A percentile compares a stretch with the other conserved stretches of the same genome.
phyloP scores from a whole-genome alignment of 2,329 filamentous ascomycete species.

The Gaeumannomyces sp. region DNA sequence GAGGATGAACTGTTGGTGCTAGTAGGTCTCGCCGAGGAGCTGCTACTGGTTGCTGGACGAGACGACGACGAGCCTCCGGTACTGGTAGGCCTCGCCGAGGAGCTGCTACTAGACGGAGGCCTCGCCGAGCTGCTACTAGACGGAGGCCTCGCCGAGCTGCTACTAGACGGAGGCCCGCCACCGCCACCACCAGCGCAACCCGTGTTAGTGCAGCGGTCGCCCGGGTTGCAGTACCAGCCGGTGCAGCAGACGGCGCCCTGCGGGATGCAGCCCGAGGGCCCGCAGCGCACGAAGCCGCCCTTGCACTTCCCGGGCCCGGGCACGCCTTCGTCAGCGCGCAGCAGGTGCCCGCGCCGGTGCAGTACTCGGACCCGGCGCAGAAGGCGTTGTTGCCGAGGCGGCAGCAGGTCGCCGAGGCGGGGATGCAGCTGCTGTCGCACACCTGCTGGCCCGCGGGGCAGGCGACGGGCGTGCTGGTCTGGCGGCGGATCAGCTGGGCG shows the following conservation, averaged over 20 bases:
- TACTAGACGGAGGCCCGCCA: no score
- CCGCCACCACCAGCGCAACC: not conserved
- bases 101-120: no score
- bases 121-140: no score
- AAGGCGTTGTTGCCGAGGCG: not conserved
- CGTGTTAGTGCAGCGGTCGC: not conserved
- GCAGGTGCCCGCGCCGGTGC: not conserved
- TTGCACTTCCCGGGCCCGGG: not conserved
- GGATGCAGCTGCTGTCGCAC: conserved; percentile 4
- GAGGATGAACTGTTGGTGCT: not conserved
- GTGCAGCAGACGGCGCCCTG: not conserved
- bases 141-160: no score
- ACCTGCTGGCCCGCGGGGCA: not conserved
- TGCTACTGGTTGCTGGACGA: not conserved
- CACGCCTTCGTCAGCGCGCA: not conserved
- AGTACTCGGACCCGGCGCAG: not conserved
- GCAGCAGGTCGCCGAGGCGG: not conserved
- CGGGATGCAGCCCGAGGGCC: not conserved
- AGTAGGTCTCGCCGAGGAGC: not conserved
- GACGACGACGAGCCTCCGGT: not conserved
- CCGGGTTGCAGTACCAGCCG: not conserved
- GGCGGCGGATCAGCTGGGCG: not conserved
- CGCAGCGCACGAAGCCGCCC: not conserved
- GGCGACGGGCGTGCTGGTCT: not conserved
- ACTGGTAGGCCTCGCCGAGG: no score